phyloP scores from a whole-genome alignment of 2,329 filamentous ascomycete species.

The Cryphonectria naterciae region DNA sequence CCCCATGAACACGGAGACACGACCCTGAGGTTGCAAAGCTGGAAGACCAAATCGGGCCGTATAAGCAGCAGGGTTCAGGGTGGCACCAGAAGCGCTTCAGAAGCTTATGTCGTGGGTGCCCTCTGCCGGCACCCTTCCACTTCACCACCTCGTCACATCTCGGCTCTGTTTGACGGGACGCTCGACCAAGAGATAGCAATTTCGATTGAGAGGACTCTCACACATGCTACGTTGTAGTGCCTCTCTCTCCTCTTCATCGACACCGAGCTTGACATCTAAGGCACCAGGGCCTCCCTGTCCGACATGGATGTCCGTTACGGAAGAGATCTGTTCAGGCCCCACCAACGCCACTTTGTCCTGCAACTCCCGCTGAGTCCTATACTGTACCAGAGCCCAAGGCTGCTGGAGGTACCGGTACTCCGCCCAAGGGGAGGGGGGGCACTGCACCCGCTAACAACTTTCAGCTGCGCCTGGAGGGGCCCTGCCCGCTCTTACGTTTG shows the following conservation, averaged over 20 bases:
- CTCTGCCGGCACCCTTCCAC: not conserved
- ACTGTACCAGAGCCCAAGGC: constrained; percentile 10
- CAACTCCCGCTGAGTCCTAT: constrained; percentile 12
- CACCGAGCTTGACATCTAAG: constrained; percentile 20
- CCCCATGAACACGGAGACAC: constrained; percentile 16
- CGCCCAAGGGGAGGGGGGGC: constrained; percentile 30
- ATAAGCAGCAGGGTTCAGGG: constrained; percentile 15
- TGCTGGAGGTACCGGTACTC: constrained; percentile 24
- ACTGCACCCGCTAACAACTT: constrained; percentile 38
- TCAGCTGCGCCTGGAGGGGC: constrained; percentile 40
- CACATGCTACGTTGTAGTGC: constrained; percentile 2
- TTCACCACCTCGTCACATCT: constrained; percentile 1
- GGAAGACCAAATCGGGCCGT: constrained; percentile 16
- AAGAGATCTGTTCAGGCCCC: constrained; percentile 22
- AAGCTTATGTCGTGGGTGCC: not conserved
- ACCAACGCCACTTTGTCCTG: constrained; percentile 11
- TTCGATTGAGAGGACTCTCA: not conserved
- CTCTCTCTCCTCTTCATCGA: constrained; percentile 23
- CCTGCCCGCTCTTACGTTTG: constrained; percentile 36
- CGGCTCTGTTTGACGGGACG: constrained; percentile 3
- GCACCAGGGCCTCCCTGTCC: constrained; percentile 13
- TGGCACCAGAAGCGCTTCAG: constrained; percentile 11
- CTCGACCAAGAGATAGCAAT: constrained; percentile 9
- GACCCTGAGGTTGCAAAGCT: constrained; percentile 10
- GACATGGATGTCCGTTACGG: constrained; percentile 25